Percentiles rank a stretch among this genome's conserved stretches.
Conservation (phyloP, 805 yeast species). For the Starmerella kuoi region DNA sequence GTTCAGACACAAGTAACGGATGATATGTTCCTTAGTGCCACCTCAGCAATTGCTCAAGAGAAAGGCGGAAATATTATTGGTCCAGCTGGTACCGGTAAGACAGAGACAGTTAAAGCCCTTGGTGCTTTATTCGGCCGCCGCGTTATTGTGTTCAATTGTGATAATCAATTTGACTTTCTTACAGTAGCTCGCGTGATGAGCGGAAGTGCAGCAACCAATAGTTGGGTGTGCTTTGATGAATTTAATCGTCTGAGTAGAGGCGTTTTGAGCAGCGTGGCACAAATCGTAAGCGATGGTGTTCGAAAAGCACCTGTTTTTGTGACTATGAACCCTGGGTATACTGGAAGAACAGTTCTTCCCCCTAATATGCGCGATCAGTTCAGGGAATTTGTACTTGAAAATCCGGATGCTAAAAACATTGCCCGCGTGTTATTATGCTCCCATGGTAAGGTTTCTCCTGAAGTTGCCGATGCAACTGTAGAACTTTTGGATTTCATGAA, state of each 20-base stretch:
- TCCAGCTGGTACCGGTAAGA: slow-evolving; percentile 96
- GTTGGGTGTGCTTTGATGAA: slow-evolving; percentile 96
- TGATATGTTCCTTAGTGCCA: slow-evolving; percentile 52
- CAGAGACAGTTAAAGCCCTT: slow-evolving; percentile 76
- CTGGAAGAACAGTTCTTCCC: slow-evolving; percentile 72
- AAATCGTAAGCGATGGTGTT: slow-evolving; percentile 55
- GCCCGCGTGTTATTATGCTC: slow-evolving; percentile 60
- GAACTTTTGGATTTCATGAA: slow-evolving; percentile 41
- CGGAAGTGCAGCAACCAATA: slow-evolving; percentile 73
- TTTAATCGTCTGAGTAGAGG: slow-evolving; percentile 66
- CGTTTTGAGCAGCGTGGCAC: slow-evolving; percentile 72
- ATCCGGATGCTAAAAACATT: slow-evolving; percentile 58
- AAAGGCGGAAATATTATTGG: slow-evolving; percentile 89
- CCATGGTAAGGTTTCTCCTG: slow-evolving; percentile 43
- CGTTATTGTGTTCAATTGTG: slow-evolving; percentile 85
- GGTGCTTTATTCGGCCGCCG: slow-evolving; percentile 67
- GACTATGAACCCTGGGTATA: slow-evolving; percentile 83
- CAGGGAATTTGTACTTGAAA: slow-evolving; percentile 58
- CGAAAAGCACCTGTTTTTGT: slow-evolving; percentile 53
- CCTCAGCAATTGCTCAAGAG: slow-evolving; percentile 58
- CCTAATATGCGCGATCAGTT: slow-evolving; percentile 74
- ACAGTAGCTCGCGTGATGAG: slow-evolving; percentile 63
- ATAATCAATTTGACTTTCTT: slow-evolving; percentile 71
- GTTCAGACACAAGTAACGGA: slow-evolving; percentile 67
- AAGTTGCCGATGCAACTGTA: slow-evolving; percentile 40